phyloP scores from a whole-genome alignment of 1,284 basidiomycete genomes.

The Austropuccinia psidii region DNA sequence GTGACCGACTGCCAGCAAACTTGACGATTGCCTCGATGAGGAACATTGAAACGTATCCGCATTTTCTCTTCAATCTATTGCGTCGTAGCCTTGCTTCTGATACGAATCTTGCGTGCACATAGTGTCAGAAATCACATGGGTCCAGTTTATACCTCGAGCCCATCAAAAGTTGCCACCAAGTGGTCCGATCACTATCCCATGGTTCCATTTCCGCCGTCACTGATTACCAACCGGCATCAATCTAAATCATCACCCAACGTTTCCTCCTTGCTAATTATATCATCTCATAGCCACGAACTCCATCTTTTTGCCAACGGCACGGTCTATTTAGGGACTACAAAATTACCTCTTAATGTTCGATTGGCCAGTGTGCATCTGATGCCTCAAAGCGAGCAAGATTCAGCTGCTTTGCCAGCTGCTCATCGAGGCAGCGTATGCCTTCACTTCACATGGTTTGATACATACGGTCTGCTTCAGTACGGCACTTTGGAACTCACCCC shows the following conservation, averaged over 20 bases:
- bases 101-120: neutral
- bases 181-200: constrained; percentile 15
- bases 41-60: constrained; percentile 24
- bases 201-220: constrained; percentile 24
- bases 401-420: neutral
- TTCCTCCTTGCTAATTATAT: constrained; percentile 20
- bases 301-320: constrained; percentile 27
- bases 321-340: constrained; percentile 24
- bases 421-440: constrained; percentile 12
- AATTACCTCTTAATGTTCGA: constrained; percentile 7
- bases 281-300: constrained; percentile 15
- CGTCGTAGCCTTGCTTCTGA: neutral
- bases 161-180: neutral
- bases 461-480: neutral
- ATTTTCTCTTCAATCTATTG: neutral
- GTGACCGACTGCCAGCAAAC: constrained; percentile 24
- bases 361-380: constrained; percentile 10
- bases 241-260: neutral
- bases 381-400: neutral
- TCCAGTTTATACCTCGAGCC: constrained; percentile 5
- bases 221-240: constrained; percentile 5
- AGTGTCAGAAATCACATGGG: constrained; percentile 22
- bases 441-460: constrained; percentile 11
- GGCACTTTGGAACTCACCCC: constrained; percentile 12
- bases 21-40: neutral